A percentile compares a stretch with the other conserved stretches of the same genome.
Conservation (phyloP, 1,284 basidiomycete species). For the Ustilago cynodontis region DNA sequence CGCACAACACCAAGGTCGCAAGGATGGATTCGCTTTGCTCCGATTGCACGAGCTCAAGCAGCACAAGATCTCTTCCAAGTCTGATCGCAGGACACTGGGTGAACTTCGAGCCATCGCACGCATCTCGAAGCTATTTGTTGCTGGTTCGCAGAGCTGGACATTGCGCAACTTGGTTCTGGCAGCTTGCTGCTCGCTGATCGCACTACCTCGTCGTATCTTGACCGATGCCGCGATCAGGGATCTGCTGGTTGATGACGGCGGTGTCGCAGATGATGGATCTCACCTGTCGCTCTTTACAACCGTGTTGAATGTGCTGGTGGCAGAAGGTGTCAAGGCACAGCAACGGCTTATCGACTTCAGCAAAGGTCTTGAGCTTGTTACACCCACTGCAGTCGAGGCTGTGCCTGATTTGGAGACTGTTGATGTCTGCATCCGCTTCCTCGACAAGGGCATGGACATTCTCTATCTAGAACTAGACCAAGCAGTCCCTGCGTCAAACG, state of each 20-base stretch:
- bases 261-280: slow-evolving; percentile 4
- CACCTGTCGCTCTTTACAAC: slow-evolving; percentile 18
- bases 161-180: slow-evolving; percentile 43
- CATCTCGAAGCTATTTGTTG: slow-evolving; percentile 40
- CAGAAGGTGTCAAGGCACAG: slow-evolving; percentile 29
- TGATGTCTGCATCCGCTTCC: slow-evolving; percentile 45
- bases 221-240: slow-evolving; percentile 20
- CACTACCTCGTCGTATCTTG: slow-evolving; percentile 38
- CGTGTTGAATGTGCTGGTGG: slow-evolving; percentile 18
- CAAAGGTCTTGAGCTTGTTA: slow-evolving; percentile 36
- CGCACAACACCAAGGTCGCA: slow-evolving; percentile 12
- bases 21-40: slow-evolving; percentile 41
- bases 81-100: slow-evolving; percentile 27
- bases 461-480: slow-evolving; percentile 40
- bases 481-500: slow-evolving; percentile 23
- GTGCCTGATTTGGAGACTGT: slow-evolving; percentile 44
- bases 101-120: slow-evolving; percentile 44
- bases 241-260: slow-evolving; percentile 14
- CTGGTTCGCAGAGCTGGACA: slow-evolving; percentile 30
- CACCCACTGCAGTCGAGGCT: slow-evolving; percentile 19
- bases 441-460: slow-evolving; percentile 48
- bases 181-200: slow-evolving; percentile 34
- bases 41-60: slow-evolving; percentile 36
- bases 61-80: slow-evolving; percentile 30
- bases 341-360: slow-evolving; percentile 38